Percentiles rank a stretch among this genome's conserved stretches.
Conservation (phyloP, 208 protist genomes). For the Acanthamoeba lenticulata region DNA sequence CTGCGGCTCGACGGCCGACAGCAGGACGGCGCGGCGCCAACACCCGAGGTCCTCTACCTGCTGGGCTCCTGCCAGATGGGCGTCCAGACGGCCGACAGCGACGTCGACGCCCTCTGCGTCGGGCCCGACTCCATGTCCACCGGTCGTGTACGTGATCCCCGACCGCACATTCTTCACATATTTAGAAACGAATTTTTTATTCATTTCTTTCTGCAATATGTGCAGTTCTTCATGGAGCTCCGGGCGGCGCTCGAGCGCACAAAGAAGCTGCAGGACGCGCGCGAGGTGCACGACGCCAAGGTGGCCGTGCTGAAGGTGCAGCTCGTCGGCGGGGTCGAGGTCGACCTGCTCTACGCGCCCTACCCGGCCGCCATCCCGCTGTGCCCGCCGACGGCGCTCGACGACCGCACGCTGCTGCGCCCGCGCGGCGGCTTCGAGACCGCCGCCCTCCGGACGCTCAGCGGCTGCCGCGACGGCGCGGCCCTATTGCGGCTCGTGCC, state of each 20-base stretch:
- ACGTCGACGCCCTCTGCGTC: constrained; percentile 52
- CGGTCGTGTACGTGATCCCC: neutral
- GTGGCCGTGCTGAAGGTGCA: constrained; percentile 36
- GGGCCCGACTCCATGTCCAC: constrained; percentile 27
- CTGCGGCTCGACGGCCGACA: too few relatives aligned
- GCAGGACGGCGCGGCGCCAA: too few relatives aligned
- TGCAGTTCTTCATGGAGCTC: constrained; percentile 54
- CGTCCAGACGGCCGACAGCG: constrained; percentile 36
- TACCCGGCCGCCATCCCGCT: constrained; percentile 23
- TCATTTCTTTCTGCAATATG: neutral
- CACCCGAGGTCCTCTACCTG: constrained; percentile 17
- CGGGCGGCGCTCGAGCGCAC: constrained; percentile 3
- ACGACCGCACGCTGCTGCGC: neutral
- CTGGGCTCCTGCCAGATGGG: constrained; percentile 60
- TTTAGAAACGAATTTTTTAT: neutral
- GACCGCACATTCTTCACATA: neutral
- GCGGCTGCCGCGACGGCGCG: constrained; percentile 5
- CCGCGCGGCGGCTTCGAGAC: constrained; percentile 35
- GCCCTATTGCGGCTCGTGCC: neutral
- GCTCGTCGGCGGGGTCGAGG: constrained; percentile 6
- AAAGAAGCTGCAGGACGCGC: neutral
- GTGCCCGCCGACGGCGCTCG: neutral
- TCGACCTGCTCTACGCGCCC: constrained; percentile 36
- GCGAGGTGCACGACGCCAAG: constrained; percentile 50
- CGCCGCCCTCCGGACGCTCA: neutral